Conservation (phyloP, 768 basidiomycete genomes). For the Tulasnella sp. region DNA sequence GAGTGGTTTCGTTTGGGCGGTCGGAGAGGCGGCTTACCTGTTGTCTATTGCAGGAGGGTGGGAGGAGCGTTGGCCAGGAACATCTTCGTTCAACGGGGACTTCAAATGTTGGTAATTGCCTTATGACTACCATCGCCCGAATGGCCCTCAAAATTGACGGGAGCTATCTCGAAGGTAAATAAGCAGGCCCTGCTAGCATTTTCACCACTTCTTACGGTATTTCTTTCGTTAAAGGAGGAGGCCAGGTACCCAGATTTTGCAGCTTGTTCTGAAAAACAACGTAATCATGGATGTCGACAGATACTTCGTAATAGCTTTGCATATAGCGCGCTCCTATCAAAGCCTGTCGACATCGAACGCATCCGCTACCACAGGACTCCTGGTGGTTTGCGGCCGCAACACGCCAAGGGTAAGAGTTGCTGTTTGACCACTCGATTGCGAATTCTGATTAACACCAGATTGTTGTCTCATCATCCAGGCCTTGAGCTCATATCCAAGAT, state of each 20-base stretch:
- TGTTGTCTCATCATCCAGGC: slow-evolving; percentile 33
- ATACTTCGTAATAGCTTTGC: slow-evolving; percentile 59
- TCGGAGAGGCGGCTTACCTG: no score
- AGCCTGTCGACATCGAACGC: slow-evolving; percentile 47
- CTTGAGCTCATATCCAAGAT: slow-evolving; percentile 55
- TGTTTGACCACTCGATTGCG: neutral
- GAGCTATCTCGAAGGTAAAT: neutral
- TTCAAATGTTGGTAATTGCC: no score
- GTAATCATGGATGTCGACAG: slow-evolving; percentile 48
- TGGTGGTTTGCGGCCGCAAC: slow-evolving; percentile 63
- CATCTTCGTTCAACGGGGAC: no score
- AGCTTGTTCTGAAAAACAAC: neutral
- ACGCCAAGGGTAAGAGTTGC: slow-evolving; percentile 45
- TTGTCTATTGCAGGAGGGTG: no score
- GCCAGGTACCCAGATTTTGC: no score
- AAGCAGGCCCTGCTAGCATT: no score
- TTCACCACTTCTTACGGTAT: no score
- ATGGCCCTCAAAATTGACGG: neutral
- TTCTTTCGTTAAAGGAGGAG: no score
- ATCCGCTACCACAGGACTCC: slow-evolving; percentile 48
- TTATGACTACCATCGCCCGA: no score
- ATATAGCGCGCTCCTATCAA: slow-evolving; percentile 53
- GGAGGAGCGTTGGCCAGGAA: no score
- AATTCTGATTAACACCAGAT: neutral
- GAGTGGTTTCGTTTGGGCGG: no score